A percentile compares a stretch with the other conserved stretches of the same genome.
phyloP scores from a whole-genome alignment of 129 eudicot genomes.

The Daucus carota region DH1_v3.0 NC_030381.2:46333501-46334000 shows the following conservation, averaged over 20 bases:
- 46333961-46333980: neutral
- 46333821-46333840: neutral
- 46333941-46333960: neutral
- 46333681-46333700: neutral
- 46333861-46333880: neutral
- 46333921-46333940: neutral
- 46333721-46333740: neutral
- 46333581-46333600: neutral
- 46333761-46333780: neutral
- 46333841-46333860: neutral
- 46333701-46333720: neutral
- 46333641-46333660: neutral
- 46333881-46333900: neutral
- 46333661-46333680: neutral
- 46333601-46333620: neutral
- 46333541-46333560: neutral
- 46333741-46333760: neutral
- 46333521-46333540: neutral
- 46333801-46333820: neutral
- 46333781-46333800: neutral
- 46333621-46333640: neutral
- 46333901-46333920: neutral
- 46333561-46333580: neutral
- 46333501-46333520: neutral
- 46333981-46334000: neutral